Base-by-base conservation (phyloP, 1,284 basidiomycete species). In the Takashimella tepidaria region DNA sequence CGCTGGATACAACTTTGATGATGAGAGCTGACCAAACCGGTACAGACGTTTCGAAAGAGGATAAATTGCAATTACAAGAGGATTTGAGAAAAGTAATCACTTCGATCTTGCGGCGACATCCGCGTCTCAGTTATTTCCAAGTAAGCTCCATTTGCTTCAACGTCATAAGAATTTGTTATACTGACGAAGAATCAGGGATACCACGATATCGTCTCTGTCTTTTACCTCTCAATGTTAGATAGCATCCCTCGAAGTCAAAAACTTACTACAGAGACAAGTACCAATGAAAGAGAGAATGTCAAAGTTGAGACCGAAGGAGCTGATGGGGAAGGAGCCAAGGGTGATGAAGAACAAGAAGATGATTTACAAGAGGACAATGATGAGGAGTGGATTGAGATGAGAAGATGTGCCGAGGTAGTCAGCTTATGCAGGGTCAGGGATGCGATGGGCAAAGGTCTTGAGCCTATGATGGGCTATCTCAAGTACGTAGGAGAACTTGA, bases 161-260 rank as follows among this genome's bases (percentile, higher is more conserved):
- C 19, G 19, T 26, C 10, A 40, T 23, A 27, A 50, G n/a, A 8
- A 10, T n/a, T 13, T n/a, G 13, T 31, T 19, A 23, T 37, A 41
- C 49, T 27, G 16, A 21, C 41, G 10, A 24, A 27, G 24, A 37
- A 10, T 22, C 67, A 91, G 84, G 92, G 92, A 41, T 95, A 90
- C 70, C 92, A 97, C 70, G 92, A 96, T 68, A 89, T 97, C 45
- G 80, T 91, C 26, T 87, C 89, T 0, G 89, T 96, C 11, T 61
- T 96, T 0, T 87, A 88, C 62, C 80, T 96, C 24, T 92, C 91
- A 0, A 78, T 92, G 5, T 20, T 67, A 20, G 51, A 61, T 6
- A 48, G 58, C 25, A 41, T 24, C 20, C 47, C 51, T 8, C 53
- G 52, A 1, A 41, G 24, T 8, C 56, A 47, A 27, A 24, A 4